Conservation (phyloP, 83 land plant species). For the Diphasiastrum complanatum region DNA sequence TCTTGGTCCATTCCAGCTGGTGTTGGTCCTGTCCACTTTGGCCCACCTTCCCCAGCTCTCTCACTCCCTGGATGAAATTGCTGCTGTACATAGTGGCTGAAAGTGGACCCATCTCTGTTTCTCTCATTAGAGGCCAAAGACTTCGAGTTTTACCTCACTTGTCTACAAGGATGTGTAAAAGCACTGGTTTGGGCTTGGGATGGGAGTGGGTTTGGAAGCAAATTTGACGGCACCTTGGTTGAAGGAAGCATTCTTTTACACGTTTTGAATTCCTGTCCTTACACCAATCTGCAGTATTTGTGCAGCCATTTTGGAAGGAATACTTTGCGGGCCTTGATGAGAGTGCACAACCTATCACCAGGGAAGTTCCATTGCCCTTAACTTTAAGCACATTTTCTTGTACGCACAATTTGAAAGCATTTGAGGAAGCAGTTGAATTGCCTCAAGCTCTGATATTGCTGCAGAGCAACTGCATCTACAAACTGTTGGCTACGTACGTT, state of each 20-base stretch:
- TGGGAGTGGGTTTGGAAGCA: neutral
- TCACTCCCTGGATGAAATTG: slow-evolving; percentile 7
- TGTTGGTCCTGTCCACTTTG: slow-evolving; percentile 4
- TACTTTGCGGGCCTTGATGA: neutral
- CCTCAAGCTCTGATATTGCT: too few species aligned
- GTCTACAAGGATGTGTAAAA: neutral
- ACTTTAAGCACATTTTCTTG: neutral
- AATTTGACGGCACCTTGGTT: neutral
- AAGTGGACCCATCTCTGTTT: neutral
- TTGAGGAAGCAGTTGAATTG: too few species aligned
- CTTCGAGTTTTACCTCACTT: neutral
- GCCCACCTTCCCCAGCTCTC: slow-evolving; percentile 2
- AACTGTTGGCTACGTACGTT: slow-evolving; percentile 5
- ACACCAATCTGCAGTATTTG: neutral
- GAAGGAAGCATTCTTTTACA: neutral
- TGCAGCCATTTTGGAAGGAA: neutral
- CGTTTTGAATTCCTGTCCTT: neutral
- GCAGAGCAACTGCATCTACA: neutral
- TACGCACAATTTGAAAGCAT: too few species aligned
- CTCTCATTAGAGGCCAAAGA: slow-evolving; percentile 1
- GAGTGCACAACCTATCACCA: neutral
- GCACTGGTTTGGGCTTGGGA: slow-evolving; percentile 7
- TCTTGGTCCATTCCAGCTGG: too few species aligned
- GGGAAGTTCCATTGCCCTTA: neutral
- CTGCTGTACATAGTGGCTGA: slow-evolving; percentile 2